Percentiles rank a stretch among this genome's conserved stretches.
These are phyloP conservation scores for Cladosporium cucumerinum DNA, from an alignment of 2,329 filamentous ascomycete species.

Conservation along the genomic window DNA sequence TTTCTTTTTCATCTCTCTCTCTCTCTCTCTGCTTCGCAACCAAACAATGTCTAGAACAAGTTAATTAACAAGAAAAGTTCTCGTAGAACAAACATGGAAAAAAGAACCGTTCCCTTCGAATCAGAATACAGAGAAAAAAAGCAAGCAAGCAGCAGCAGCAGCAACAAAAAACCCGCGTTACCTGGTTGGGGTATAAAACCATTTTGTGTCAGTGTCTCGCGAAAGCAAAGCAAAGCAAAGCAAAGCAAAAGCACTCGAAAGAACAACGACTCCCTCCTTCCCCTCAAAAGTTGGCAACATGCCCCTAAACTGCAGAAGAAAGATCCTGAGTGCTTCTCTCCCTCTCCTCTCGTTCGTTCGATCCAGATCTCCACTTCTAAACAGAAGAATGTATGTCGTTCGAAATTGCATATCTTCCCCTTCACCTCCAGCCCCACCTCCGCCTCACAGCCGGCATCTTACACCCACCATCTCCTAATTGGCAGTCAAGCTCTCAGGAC, in stretches of 20 bases:
- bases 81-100: background rate
- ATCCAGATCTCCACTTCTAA: background rate
- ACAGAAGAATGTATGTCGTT: background rate
- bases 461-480: background rate
- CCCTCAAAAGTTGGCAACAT: background rate
- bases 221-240: background rate
- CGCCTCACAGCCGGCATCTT: background rate
- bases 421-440: background rate
- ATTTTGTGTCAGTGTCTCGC: background rate
- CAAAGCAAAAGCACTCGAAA: background rate
- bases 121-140: background rate
- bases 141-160: background rate
- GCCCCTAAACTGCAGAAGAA: background rate
- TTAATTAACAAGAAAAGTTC: background rate
- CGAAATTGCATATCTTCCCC: background rate
- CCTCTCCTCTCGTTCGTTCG: background rate
- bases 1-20: background rate
- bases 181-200: constrained; percentile 3
- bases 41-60: background rate
- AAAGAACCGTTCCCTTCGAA: background rate
- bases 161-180: background rate
- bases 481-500: constrained; percentile 66
- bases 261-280: background rate
- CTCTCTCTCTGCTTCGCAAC: too few relatives aligned
- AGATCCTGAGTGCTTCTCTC: background rate